Evolutionary conservation across 108 stramenopile species (phyloP), one percentile per base, ranked within the genome.

Genomic region (Skeletonema grethae): DNA sequence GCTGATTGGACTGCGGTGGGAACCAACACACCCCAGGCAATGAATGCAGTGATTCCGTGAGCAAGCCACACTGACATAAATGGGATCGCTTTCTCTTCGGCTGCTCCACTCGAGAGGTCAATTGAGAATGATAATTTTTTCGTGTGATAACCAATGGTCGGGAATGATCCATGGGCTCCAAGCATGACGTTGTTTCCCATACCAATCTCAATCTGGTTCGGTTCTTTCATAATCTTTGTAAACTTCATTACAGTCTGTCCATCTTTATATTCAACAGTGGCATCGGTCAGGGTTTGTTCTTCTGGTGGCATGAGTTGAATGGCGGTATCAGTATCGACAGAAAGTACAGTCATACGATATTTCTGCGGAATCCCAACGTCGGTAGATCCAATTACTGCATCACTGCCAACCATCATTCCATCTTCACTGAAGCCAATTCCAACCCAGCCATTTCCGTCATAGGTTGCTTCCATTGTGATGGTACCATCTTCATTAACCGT

Each of bases 1-100:
- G 83, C 75, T 28, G 76, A 65, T 43, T 76, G 74, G 62, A 92
- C 82, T 10, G 88, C 90, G 53, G 86, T 31, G 15, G 90, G 90
- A 22, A 74, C 66, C 25, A 86, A 65, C 20, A 88, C 58, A 66
- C 86, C 88, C 87, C 87, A 89, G 28, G 90, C 85, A 70, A 89
- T 58, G 35, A 85, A 84, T 15, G 84, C 83, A 35, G 84, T 65
- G 56, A 73, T 67, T 7, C 90, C 90, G 70, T 92, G 90, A 10
- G 84, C 85, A 25, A 80, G 64, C 90, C 90, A 91, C 39, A 58
- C 64, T 2, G 74, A 25, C 13, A 29, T 69, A 61, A 76, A 28
- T 16, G 70, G 58, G 18, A 25, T 24, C 6, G 9, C 28, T 9
- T 48, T 12, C 34, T 20, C 69, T 45, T 30, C 61, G 1, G 66